Evolutionary conservation across 345 rosid species (phyloP).

Genomic region (Draba incana): DNA sequence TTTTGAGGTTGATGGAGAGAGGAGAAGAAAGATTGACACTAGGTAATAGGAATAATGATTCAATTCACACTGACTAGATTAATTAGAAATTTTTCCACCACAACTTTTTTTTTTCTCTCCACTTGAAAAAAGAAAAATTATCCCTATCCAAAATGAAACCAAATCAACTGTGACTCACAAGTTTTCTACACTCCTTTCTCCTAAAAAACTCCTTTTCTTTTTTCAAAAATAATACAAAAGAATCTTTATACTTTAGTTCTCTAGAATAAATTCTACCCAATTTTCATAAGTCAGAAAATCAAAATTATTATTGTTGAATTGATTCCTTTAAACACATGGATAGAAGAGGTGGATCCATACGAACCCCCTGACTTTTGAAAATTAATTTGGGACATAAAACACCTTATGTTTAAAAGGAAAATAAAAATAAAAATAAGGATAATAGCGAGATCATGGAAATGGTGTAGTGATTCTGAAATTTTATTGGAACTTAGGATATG

Average conservation of each 20-base stretch:
- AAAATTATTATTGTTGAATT: background rate
- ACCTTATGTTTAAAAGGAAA: background rate
- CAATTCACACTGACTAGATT: conserved; percentile 41
- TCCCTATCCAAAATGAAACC: conserved; percentile 34
- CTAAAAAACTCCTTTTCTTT: background rate
- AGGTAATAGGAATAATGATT: conserved; percentile 30
- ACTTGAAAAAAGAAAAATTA: conserved; percentile 28
- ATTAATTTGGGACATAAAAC: background rate
- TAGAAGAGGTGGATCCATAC: background rate
- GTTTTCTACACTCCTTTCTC: conserved; percentile 34
- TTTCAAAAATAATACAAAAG: background rate
- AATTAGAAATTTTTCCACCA: conserved; percentile 32
- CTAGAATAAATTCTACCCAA: conserved; percentile 22
- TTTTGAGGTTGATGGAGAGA: conserved; percentile 29
- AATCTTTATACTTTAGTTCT: conserved; percentile 27
- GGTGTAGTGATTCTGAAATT: conserved; percentile 35
- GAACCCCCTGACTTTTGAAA: background rate
- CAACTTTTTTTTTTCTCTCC: conserved; percentile 29
- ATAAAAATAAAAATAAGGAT: conserved; percentile 11
- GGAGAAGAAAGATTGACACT: conserved; percentile 23
- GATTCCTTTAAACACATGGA: background rate
- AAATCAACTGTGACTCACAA: conserved; percentile 40
- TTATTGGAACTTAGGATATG: conserved; percentile 46
- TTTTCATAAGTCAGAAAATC: background rate
- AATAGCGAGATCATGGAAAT: conserved; percentile 22